Evolutionary conservation across 2,329 filamentous ascomycete species (phyloP), one percentile per base, ranked within the genome.

Genomic region (Microsporum ferrugineum): DNA sequence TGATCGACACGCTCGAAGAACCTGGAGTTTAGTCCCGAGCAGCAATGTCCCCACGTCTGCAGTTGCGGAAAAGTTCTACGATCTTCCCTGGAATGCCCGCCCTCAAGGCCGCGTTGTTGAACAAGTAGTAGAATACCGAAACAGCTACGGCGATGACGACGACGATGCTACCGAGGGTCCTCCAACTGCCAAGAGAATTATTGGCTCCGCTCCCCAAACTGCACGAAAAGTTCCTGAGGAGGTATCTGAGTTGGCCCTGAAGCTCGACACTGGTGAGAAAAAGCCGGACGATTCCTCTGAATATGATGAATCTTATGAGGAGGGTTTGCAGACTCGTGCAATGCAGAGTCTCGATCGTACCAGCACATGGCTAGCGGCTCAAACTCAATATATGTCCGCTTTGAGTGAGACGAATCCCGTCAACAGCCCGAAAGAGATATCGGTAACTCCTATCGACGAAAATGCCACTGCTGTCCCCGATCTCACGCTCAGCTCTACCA

Each of bases 51-150:
- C 91, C 1, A 92, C 89, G 0, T 96, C 92, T 1, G 89, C 90
- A 34, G 91, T 88, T n/a, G 92, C 92, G 7, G 89, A 96, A 71
- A 84, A 88, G 64, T 97, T 96, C 69, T 97, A 97, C 76, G 86
- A 87, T 64, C 82, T 87, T 33, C 91, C 91, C 2, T 96, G 91
- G 87, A 81, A 79, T 65, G 75, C 75, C 27, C 71, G 78, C 58
- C 64, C 75, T 55, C 73, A 75, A 36, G 53, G 59, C 14, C 71
- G 76, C 5, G 70, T 86, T 31, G 75, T 89, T 56, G 88, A 91
- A 71, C 87, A 85, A 53, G 79, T 89, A 36, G 76, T 91, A 34
- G 83, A 89, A 67, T 73, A 85, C 39, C 71, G 72, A 29, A 68
- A 71, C 14, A 76, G 79, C 12, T 77, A 76, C 41, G 72, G 60